Evolutionary conservation across 1,139 yeast genomes (phyloP).

Genomic region (Zygoascus meyerae): DNA sequence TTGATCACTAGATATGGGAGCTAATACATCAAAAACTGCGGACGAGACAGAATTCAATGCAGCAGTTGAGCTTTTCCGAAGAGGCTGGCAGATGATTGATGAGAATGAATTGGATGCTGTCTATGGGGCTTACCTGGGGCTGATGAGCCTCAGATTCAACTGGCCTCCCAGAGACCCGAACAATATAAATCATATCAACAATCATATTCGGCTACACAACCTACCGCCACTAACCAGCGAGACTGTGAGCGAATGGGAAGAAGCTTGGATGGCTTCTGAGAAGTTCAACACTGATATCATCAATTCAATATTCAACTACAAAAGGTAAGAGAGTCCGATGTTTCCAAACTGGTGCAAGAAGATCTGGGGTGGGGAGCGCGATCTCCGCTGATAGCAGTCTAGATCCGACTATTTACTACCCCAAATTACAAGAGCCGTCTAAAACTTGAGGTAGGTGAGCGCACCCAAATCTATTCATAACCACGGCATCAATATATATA

Average conservation of each 20-base stretch:
- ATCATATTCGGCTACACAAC: not conserved
- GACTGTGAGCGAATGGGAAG: conserved; percentile 1
- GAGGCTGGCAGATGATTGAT: not conserved
- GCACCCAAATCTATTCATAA: no score
- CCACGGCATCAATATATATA: no score
- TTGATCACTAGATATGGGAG: not conserved
- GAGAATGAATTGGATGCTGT: not conserved
- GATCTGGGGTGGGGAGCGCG: no score
- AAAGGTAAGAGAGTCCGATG: no score
- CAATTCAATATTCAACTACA: no score
- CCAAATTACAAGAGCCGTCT: no score
- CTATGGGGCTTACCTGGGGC: conserved; percentile 4
- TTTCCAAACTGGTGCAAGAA: no score
- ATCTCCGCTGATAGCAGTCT: no score
- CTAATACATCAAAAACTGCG: not conserved
- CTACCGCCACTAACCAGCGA: not conserved
- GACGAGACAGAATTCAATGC: not conserved
- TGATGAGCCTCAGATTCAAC: not conserved
- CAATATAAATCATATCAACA: not conserved
- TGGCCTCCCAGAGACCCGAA: not conserved
- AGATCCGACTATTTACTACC: no score
- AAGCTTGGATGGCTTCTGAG: conserved; percentile 6
- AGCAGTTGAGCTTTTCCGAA: not conserved
- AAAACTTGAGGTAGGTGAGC: no score
- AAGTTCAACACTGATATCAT: not conserved